Conservation (phyloP, 1,284 basidiomycete genomes). For the Farysia itapuensis region DNA sequence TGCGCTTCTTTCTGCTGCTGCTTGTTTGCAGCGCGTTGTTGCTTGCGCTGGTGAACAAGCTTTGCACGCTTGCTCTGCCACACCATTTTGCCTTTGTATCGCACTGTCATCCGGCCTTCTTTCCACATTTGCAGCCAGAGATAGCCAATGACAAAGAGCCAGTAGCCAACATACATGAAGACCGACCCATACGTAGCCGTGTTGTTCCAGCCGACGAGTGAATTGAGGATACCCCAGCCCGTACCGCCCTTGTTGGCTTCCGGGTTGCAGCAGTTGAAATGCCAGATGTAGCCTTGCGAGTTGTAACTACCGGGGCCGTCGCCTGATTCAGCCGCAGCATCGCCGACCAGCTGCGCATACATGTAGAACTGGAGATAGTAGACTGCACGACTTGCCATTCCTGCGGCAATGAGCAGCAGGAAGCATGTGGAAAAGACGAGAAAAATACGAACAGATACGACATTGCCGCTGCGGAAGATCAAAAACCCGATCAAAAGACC, state of each 20-base stretch:
- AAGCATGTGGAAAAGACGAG: constrained; percentile 50
- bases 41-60: constrained; percentile 4
- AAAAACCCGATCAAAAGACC: constrained; percentile 46
- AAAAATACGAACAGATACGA: constrained; percentile 42
- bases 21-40: no score
- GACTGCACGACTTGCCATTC: constrained; percentile 49
- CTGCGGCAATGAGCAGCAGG: constrained; percentile 53
- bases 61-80: constrained; percentile 24
- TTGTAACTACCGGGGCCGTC: constrained; percentile 51
- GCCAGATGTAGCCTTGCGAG: constrained; percentile 48
- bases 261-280: constrained; percentile 78
- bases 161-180: constrained; percentile 50
- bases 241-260: constrained; percentile 63
- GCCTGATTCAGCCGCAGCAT: constrained; percentile 47
- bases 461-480: constrained; percentile 47
- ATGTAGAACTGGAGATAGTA: constrained; percentile 54
- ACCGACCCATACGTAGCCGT: constrained; percentile 48
- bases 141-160: constrained; percentile 42
- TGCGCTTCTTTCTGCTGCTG: no score
- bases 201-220: constrained; percentile 56
- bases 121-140: constrained; percentile 38
- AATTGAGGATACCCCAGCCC: constrained; percentile 55
- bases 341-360: constrained; percentile 50
- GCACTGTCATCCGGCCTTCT: constrained; percentile 28
- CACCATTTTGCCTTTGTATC: constrained; percentile 8